Evolutionary conservation across 768 basidiomycete genomes (phyloP).

Genomic region (Lentinus brumalis): DNA sequence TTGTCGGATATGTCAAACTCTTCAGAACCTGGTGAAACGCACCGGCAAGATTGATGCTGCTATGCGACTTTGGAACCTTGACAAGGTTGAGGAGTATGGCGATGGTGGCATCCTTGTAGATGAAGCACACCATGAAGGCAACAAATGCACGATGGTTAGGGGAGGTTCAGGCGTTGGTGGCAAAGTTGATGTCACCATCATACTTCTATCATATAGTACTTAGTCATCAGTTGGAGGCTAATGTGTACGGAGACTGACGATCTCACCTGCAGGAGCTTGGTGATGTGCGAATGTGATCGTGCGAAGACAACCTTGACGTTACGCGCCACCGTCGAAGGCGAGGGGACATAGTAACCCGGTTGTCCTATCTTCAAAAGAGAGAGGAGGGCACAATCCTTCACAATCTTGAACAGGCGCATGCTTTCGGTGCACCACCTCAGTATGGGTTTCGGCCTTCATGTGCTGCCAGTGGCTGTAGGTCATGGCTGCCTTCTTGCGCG

Average conservation of each 20-base stretch:
- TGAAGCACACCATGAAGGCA: neutral
- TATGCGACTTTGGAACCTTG: constrained; percentile 25
- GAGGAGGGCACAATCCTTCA: constrained; percentile 37
- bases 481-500: no score
- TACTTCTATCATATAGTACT: constrained; percentile 21
- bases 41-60: constrained; percentile 31
- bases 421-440: constrained; percentile 18
- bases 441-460: no score
- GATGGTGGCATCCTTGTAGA: neutral
- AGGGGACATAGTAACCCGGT: constrained; percentile 38
- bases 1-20: constrained; percentile 33
- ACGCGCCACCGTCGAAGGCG: constrained; percentile 31
- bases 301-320: constrained; percentile 36
- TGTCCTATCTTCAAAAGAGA: constrained; percentile 36
- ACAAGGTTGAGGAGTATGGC: neutral
- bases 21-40: constrained; percentile 26
- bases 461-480: no score
- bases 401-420: constrained; percentile 36
- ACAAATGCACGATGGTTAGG: neutral
- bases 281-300: constrained; percentile 21
- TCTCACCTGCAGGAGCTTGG: constrained; percentile 9
- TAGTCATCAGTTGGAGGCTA: no score
- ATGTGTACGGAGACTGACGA: no score
- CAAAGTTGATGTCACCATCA: constrained; percentile 31
- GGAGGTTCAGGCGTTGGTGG: constrained; percentile 16